Base-by-base conservation (phyloP, 768 basidiomycete genomes). In the Trametes sanguinea region DNA sequence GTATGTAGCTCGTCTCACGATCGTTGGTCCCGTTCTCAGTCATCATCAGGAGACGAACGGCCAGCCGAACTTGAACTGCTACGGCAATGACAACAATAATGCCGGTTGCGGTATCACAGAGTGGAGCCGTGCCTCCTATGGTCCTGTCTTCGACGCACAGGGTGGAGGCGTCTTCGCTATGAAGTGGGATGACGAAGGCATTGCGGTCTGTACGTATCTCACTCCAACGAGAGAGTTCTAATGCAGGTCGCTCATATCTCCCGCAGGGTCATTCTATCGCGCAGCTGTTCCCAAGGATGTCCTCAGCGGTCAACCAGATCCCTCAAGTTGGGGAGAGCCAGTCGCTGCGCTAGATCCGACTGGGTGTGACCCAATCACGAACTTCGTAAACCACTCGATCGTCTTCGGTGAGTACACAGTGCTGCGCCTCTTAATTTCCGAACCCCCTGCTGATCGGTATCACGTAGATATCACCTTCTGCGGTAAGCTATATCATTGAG, bases 161-260 rank as follows among this genome's bases (percentile, higher is more conserved):
- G 84, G 88, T 9, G 94, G 94, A 4, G 94, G 94, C 3, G 86
- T 93, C 2, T 94, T 92, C 71, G 92, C 86, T 1, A 92, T 93
- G 90, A 88, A 89, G 67, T 95, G 94, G 94, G 90, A 94, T 69
- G 82, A 85, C 61, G 80, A 78, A 62, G 85, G 86, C 2, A 91
- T 93, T 58, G 83, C 85, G 43, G 82, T 91, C 64, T 92, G 90
- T 92, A 63, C 72, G 90, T 78, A 37, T n/a, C 5, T 8, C 35
- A 14, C 30, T 53, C 9, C 13, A 33, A 48, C 2, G 59, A 30
- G 46, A 48, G 11, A 17, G 5, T 14, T 9, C 9, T 5, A 13
- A 13, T 29, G 32, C 44, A 48, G 32, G 43, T 16, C 6, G 27
- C 30, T 46, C 33, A 22, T 22, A 7, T 13, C n/a, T 33, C 37